Evolutionary conservation across 164 flowering plant species (phyloP), one percentile per base, ranked within the genome.

Genomic region (Macadamia integrifolia): DNA sequence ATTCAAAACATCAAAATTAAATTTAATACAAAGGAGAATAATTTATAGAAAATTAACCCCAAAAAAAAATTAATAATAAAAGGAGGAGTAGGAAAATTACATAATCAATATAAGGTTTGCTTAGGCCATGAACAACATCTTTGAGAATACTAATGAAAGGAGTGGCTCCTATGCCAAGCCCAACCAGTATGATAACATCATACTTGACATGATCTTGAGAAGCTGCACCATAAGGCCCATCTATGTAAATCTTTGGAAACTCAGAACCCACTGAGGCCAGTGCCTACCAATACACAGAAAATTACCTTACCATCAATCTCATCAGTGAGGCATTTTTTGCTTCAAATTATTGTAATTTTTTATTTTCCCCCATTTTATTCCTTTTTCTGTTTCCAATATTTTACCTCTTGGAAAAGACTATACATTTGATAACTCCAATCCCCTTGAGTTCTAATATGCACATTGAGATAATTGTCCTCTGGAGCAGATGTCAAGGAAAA

Each of bases 101-200:
- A 46, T 44, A 65, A 64, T 75, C 71, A 40, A 9, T 35, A 13
- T 58, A 13, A 13, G 74, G 13, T 49, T 49, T 74, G 15, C 57
- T 65, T 8, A 62, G 60, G 61, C 64, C 62, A 63, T 77, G 78
- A 17, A 60, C 71, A 9, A 83, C 60, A 30, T 84, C 81, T 62
- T 72, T 81, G 53, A 84, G 80, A 65, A 84, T 66, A 74, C 87
- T 84, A 17, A 82, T 77, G 76, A 84, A 84, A 23, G 87, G 87
- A 14, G 87, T 84, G 9, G 81, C 85, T 55, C 87, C 87, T 3
- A 84, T 84, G 18, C 85, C 87, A 15, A 84, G 83, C 15, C 87
- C 87, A 4, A 84, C 58, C 2, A 84, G 77, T 35, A 84, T 61
- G 6, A 84, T 44, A 7, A 75, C 59, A 35, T 84, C 80, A 56